A percentile compares a stretch with the other conserved stretches of the same genome.
These are phyloP conservation scores for Magnaporthiopsis incrustans DNA, from an alignment of 2,329 filamentous ascomycete species.

Conservation along the genomic window DNA sequence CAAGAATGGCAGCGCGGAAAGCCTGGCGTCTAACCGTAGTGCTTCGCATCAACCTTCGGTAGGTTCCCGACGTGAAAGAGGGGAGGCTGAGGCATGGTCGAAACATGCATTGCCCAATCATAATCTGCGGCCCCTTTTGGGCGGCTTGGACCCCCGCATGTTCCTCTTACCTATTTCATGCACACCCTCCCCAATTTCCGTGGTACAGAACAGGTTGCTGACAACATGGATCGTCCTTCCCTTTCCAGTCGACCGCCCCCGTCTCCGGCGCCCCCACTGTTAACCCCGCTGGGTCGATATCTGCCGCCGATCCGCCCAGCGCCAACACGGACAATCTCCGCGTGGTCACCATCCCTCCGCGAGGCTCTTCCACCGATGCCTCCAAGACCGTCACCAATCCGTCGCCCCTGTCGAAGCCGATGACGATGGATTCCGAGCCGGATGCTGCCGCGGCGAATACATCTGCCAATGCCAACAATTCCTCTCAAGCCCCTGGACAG, in stretches of 20 bases:
- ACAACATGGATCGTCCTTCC: neutral
- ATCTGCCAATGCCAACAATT: neutral
- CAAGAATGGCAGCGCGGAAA: slow-evolving; percentile 57
- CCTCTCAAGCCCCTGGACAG: slow-evolving; percentile 19
- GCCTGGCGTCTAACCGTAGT: slow-evolving; percentile 47
- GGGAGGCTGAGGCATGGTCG: neutral
- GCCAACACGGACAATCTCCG: slow-evolving; percentile 43
- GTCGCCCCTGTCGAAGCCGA: slow-evolving; percentile 67
- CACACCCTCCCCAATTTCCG: neutral
- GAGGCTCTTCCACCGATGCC: slow-evolving; percentile 58
- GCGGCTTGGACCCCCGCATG: neutral
- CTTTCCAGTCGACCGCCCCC: slow-evolving; percentile 51
- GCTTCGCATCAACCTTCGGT: slow-evolving; percentile 56
- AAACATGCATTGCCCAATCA: slow-evolving; percentile 33
- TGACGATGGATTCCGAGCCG: slow-evolving; percentile 51
- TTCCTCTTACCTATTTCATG: neutral
- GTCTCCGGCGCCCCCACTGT: slow-evolving; percentile 42
- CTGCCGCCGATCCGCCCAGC: slow-evolving; percentile 34
- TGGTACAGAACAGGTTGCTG: neutral
- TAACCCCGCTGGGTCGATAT: slow-evolving; percentile 42
- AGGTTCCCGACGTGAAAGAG: slow-evolving; percentile 27
- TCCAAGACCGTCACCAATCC: slow-evolving; percentile 58
- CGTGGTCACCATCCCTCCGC: slow-evolving; percentile 50
- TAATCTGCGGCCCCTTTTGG: slow-evolving; percentile 3
- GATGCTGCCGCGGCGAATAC: slow-evolving; percentile 12